phyloP scores from a whole-genome alignment of 2,329 filamentous ascomycete species.

The Aspergillus aculeatus region DNA sequence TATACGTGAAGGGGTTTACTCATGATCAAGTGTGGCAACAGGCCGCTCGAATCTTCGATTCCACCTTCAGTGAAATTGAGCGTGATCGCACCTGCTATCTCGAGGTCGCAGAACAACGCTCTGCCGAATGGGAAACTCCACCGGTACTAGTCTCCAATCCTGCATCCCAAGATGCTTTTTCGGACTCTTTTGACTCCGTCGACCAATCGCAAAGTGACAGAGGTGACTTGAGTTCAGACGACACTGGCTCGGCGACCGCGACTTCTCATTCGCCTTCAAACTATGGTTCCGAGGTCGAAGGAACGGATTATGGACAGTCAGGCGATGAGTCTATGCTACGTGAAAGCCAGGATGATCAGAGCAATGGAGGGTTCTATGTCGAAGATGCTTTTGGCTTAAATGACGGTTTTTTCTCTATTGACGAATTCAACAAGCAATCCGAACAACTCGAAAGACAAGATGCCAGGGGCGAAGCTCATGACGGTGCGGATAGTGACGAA shows the following conservation, averaged over 20 bases:
- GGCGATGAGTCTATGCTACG: conserved; percentile 23
- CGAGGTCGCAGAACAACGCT: conserved; percentile 20
- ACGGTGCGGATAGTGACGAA: conserved; percentile 74
- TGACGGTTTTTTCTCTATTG: conserved; percentile 96
- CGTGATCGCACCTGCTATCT: conserved; percentile 42
- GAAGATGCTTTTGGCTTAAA: conserved; percentile 83
- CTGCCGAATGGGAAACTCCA: conserved; percentile 3
- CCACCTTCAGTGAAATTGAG: conserved; percentile 57
- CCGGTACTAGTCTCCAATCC: conserved; percentile 5
- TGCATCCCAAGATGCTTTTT: conserved; percentile 14
- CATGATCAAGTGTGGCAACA: conserved; percentile 93
- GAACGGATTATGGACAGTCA: conserved; percentile 9
- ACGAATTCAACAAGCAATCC: conserved; percentile 93
- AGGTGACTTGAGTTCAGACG: conserved; percentile 14
- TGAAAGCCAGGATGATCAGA: conserved; percentile 29
- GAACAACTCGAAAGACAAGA: conserved; percentile 88
- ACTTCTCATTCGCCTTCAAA: conserved; percentile 11
- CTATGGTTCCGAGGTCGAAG: conserved; percentile 11
- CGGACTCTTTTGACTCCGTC: conserved; percentile 17
- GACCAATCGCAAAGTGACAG: conserved; percentile 16
- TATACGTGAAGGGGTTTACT: conserved; percentile 85
- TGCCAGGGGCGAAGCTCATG: conserved; percentile 69
- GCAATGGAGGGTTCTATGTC: conserved; percentile 55
- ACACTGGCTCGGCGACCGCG: conserved; percentile 2
- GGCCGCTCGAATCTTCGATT: conserved; percentile 75